Percentiles rank a stretch among this genome's conserved stretches.
phyloP scores from a whole-genome alignment of 768 basidiomycete genomes.

The Lactarius vividus region DNA sequence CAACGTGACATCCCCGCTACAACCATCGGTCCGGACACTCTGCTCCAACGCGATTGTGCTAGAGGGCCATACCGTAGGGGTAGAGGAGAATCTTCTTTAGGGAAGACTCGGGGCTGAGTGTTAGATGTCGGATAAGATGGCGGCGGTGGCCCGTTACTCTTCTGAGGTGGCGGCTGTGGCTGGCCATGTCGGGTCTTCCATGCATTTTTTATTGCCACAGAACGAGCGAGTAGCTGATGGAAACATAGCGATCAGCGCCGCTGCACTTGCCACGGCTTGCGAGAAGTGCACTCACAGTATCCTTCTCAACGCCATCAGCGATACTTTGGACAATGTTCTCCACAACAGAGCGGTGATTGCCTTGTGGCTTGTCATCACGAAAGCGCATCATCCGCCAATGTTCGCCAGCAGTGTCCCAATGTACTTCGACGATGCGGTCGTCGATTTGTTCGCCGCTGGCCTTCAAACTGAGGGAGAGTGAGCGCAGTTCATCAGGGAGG shows the following conservation, averaged over 20 bases:
- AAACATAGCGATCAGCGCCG: not conserved
- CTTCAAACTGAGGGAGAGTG: constrained; percentile 63
- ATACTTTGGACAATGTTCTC: constrained; percentile 90
- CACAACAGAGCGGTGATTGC: constrained; percentile 83
- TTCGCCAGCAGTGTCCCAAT: constrained; percentile 69
- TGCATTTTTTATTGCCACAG: constrained; percentile 59
- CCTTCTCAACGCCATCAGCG: constrained; percentile 89
- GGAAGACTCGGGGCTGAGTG: constrained; percentile 24
- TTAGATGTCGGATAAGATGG: constrained; percentile 28
- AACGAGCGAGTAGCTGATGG: constrained; percentile 63
- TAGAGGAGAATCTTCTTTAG: constrained; percentile 28
- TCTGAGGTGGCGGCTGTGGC: constrained; percentile 30
- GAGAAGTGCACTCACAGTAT: constrained; percentile 53
- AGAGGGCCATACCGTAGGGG: constrained; percentile 65
- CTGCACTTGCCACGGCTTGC: not conserved
- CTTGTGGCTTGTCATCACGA: constrained; percentile 89
- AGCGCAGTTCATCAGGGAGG: not conserved
- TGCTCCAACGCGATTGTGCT: constrained; percentile 65
- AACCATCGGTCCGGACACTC: constrained; percentile 61
- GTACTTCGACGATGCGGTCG: constrained; percentile 91
- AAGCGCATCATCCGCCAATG: constrained; percentile 92
- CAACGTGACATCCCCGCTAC: constrained; percentile 68
- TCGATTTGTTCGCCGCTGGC: constrained; percentile 81
- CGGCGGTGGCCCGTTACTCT: constrained; percentile 27
- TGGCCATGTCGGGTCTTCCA: constrained; percentile 65